Percentiles rank a stretch among this genome's conserved stretches.
phyloP scores from a whole-genome alignment of 2,329 filamentous ascomycete species.

The Scytalidium sp. region DNA sequence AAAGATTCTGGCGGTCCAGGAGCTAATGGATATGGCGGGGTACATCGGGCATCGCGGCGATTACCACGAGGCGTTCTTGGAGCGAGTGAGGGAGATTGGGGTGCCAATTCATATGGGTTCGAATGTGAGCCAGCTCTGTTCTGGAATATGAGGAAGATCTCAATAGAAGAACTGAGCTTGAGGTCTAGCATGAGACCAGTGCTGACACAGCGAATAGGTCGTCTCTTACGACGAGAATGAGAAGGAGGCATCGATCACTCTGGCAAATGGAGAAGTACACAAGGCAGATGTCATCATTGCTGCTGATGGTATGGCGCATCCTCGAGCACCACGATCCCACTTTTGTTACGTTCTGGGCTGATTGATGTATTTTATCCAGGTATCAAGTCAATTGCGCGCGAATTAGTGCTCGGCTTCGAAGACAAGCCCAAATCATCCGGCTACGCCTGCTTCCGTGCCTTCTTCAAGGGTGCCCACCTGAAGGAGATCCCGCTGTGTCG shows the following conservation, averaged over 20 bases:
- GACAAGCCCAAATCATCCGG: conserved; percentile 51
- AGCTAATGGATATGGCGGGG: conserved; percentile 48
- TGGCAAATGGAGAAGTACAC: conserved; percentile 34
- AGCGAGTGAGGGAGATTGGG: conserved; percentile 34
- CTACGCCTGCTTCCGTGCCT: conserved; percentile 51
- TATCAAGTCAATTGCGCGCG: conserved; percentile 47
- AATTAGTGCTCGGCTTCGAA: conserved; percentile 48
- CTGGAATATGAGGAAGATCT: background rate
- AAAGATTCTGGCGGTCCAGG: conserved; percentile 42
- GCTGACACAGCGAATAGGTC: conserved; percentile 22
- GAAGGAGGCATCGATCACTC: conserved; percentile 28
- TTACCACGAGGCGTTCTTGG: conserved; percentile 40
- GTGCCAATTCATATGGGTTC: conserved; percentile 38
- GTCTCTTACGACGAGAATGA: conserved; percentile 36
- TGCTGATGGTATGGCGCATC: conserved; percentile 35
- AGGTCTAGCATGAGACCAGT: too few relatives aligned
- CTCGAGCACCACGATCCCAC: background rate
- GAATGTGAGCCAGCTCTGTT: conserved; percentile 16
- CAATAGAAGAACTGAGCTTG: too few relatives aligned
- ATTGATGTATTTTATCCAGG: conserved; percentile 21
- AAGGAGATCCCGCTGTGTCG: conserved; percentile 32
- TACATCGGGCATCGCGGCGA: conserved; percentile 43
- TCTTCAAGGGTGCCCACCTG: conserved; percentile 35
- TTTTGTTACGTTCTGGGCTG: background rate
- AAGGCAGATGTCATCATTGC: conserved; percentile 47